phyloP scores from a whole-genome alignment of 257 asterid species.

The Nemophila menziesii region DNA sequence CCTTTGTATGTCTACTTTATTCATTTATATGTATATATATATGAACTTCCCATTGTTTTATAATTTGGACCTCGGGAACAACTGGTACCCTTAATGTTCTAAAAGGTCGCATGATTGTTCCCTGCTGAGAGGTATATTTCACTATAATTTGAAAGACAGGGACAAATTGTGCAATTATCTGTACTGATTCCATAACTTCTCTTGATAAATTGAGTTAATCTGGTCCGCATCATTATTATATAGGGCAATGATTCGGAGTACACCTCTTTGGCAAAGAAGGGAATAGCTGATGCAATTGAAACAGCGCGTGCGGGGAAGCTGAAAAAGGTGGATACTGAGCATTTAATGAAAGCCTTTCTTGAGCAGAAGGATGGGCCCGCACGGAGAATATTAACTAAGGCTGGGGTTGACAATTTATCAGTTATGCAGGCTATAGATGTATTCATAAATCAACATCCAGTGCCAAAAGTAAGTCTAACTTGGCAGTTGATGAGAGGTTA shows the following conservation, averaged over 20 bases:
- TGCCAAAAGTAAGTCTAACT: too few species aligned
- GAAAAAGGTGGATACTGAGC: conserved; percentile 87
- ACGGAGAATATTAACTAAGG: conserved; percentile 76
- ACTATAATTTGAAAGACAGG: too few species aligned
- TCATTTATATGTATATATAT: background rate
- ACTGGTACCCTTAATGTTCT: too few species aligned
- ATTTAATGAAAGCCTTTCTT: conserved; percentile 77
- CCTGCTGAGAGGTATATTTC: background rate
- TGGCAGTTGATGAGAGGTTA: conserved; percentile 65
- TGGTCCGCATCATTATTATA: background rate
- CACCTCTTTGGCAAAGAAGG: conserved; percentile 93
- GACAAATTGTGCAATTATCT: too few species aligned
- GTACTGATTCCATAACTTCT: too few species aligned
- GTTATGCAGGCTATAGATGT: conserved; percentile 57
- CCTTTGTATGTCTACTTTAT: conserved; percentile 30
- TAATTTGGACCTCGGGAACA: too few species aligned
- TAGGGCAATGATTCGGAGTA: conserved; percentile 70
- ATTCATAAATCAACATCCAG: conserved; percentile 78
- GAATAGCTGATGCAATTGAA: conserved; percentile 53
- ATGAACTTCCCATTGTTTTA: background rate
- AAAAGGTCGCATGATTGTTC: background rate
- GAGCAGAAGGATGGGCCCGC: conserved; percentile 93
- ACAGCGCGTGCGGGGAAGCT: conserved; percentile 64
- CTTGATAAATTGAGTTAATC: too few species aligned
- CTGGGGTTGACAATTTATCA: conserved; percentile 76